These are phyloP conservation scores for Anacardium occidentale DNA, from an alignment of 345 rosid genomes.

Conservation along the genomic window DNA sequence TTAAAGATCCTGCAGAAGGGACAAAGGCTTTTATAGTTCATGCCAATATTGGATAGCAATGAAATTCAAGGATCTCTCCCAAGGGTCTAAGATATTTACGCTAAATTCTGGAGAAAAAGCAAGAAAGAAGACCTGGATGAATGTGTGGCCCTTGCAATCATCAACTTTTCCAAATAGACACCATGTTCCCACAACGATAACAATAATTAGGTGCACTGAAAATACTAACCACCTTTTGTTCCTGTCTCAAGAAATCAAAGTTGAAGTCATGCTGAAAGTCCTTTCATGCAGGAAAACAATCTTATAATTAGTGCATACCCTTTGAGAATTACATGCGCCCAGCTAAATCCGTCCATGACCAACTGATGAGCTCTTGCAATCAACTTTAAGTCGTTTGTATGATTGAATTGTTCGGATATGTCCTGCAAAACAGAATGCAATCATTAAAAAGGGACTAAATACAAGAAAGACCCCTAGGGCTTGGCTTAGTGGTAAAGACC, in stretches of 20 bases:
- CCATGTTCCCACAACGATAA: constrained; percentile 99
- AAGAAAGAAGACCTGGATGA: constrained; percentile 70
- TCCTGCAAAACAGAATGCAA: constrained; percentile 46
- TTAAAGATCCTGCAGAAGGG: no score
- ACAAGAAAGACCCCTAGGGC: no score
- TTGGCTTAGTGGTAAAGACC: no score
- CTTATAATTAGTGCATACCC: neutral
- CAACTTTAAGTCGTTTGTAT: constrained; percentile 81
- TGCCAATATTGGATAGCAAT: no score
- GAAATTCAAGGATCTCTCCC: no score
- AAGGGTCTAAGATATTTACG: no score
- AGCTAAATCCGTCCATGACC: constrained; percentile 97
- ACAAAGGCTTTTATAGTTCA: no score
- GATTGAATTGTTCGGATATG: constrained; percentile 95
- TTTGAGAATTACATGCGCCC: constrained; percentile 75
- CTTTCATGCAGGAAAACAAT: constrained; percentile 1
- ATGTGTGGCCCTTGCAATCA: constrained; percentile 81
- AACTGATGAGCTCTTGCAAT: constrained; percentile 98
- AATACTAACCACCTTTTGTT: constrained; percentile 96
- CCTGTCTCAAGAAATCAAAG: constrained; percentile 49
- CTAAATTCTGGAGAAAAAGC: no score
- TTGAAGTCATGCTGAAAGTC: constrained; percentile 11
- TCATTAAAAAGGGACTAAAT: constrained; percentile 11
- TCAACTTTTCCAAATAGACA: constrained; percentile 96
- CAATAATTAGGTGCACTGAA: constrained; percentile 98